Base-by-base conservation (phyloP, 1,284 basidiomycete genomes). In the Leccinum angustisporum region DNA sequence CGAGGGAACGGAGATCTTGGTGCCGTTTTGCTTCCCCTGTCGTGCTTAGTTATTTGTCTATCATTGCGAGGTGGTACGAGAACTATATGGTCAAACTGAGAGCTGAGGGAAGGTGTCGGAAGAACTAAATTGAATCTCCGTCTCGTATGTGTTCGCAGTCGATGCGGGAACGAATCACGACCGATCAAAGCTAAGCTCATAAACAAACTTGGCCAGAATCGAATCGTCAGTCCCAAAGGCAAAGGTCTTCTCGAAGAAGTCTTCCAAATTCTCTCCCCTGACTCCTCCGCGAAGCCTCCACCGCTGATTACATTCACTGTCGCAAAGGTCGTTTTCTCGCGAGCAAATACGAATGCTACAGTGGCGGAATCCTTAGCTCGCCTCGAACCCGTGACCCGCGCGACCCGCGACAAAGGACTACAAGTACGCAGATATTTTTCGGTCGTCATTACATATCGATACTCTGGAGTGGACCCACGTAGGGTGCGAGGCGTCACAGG, bases 351-450 rank as follows among this genome's bases (percentile, higher is more conserved):
- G 27, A 31, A 31, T 72, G 87, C 83, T 54, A 85, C 88, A 1
- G 82, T 91, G 48, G 78, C 82, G 0, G 91, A 93, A 66, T 93
- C 93, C 2, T 77, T 98, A 27, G 76, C 78, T 96, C 1, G 82
- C 27, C 5, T 27, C 27, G 27, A 80, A 8, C 78, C 81, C 0
- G 92, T 97, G 4, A 82, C 89, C 0, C 75, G 78, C 9, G 76
- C 79, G 30, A 95, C 95, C 0, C 72, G 76, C n/a, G 79, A 82
- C 5, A 74, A 80, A 16, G 89, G 90, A 0, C 78, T 97, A 54
- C 83, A 85, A 6, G 93, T 97, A 7, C 81, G 95, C 38, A 96
- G 93, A 0, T 97, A 97, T 73, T 88, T 95, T 55, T 93, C 91
- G 61, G 88, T 90, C 11, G 90, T 91, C 43, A 87, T 96, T 60